phyloP scores from a whole-genome alignment of 805 yeast genomes.

The Nakazawaea ambrosiae region DNA sequence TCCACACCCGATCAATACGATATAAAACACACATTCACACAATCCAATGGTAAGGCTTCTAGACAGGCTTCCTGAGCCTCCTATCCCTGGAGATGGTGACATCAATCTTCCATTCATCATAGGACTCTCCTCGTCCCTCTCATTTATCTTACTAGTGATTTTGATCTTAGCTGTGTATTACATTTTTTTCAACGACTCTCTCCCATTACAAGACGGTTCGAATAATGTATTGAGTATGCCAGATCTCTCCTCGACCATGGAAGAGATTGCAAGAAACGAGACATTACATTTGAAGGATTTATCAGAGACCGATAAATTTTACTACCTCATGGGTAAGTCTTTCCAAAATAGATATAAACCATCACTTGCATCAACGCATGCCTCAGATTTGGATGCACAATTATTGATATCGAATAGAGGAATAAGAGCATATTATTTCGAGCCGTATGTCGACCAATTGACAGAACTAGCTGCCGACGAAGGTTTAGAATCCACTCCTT shows the following conservation, averaged over 20 bases:
- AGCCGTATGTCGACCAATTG: constrained; percentile 24
- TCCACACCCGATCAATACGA: too few relatives aligned
- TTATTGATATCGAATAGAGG: constrained; percentile 28
- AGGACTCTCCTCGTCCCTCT: constrained; percentile 19
- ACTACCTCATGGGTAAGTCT: constrained; percentile 18
- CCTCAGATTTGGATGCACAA: constrained; percentile 16
- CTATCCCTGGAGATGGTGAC: constrained; percentile 10
- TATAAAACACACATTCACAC: too few relatives aligned
- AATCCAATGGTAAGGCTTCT: too few relatives aligned
- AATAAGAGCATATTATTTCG: constrained; percentile 24
- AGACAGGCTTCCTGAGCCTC: constrained; percentile 4
- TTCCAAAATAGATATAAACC: constrained; percentile 21
- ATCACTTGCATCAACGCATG: constrained; percentile 18
- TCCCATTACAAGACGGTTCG: neutral
- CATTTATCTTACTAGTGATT: constrained; percentile 18
- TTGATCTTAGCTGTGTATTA: constrained; percentile 20
- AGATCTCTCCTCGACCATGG: constrained; percentile 16
- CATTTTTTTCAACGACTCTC: constrained; percentile 19
- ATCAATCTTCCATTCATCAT: constrained; percentile 13
- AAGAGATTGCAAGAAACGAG: constrained; percentile 15
- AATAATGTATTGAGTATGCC: constrained; percentile 16
- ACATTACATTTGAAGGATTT: constrained; percentile 15
- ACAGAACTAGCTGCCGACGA: constrained; percentile 12
- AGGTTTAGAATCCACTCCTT: constrained; percentile 10
- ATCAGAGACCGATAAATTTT: constrained; percentile 16